A percentile compares a stretch with the other conserved stretches of the same genome.
These are phyloP conservation scores for Penicillium odoratum DNA, from an alignment of 495 filamentous ascomycete species.

Conservation along the genomic window DNA sequence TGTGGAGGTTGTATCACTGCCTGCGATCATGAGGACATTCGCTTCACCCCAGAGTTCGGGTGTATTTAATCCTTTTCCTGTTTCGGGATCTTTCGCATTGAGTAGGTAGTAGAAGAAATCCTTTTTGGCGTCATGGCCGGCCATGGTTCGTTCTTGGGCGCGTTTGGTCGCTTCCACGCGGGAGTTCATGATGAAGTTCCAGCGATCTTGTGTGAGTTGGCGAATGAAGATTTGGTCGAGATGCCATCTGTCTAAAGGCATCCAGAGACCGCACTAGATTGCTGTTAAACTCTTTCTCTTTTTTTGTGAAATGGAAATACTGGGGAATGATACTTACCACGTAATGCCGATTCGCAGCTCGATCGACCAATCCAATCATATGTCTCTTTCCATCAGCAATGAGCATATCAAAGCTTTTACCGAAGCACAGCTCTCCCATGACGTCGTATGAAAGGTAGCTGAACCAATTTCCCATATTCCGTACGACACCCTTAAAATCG, in stretches of 20 bases:
- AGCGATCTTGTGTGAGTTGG: slow-evolving; percentile 54
- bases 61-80: slow-evolving; percentile 62
- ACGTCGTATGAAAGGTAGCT: slow-evolving; percentile 55
- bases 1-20: slow-evolving; percentile 60
- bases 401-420: slow-evolving; percentile 59
- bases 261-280: slow-evolving; percentile 57
- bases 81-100: slow-evolving; percentile 58
- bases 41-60: slow-evolving; percentile 71
- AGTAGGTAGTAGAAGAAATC: slow-evolving; percentile 64
- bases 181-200: slow-evolving; percentile 62
- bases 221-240: slow-evolving; percentile 61
- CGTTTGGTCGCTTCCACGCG: slow-evolving; percentile 56
- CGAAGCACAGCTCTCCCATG: slow-evolving; percentile 54
- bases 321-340: slow-evolving; percentile 37
- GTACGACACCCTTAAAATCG: slow-evolving; percentile 26
- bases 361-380: slow-evolving; percentile 51
- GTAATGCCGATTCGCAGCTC: slow-evolving; percentile 54
- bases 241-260: slow-evolving; percentile 53
- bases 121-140: slow-evolving; percentile 58
- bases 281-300: slow-evolving; percentile 1
- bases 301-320: background rate
- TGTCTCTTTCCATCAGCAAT: slow-evolving; percentile 40
- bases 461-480: slow-evolving; percentile 53
- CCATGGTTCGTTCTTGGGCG: slow-evolving; percentile 46
- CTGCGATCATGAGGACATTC: slow-evolving; percentile 60